A percentile compares a stretch with the other conserved stretches of the same genome.
phyloP scores from a whole-genome alignment of 345 rosid species.

The Gossypium ekmanianum region DNA sequence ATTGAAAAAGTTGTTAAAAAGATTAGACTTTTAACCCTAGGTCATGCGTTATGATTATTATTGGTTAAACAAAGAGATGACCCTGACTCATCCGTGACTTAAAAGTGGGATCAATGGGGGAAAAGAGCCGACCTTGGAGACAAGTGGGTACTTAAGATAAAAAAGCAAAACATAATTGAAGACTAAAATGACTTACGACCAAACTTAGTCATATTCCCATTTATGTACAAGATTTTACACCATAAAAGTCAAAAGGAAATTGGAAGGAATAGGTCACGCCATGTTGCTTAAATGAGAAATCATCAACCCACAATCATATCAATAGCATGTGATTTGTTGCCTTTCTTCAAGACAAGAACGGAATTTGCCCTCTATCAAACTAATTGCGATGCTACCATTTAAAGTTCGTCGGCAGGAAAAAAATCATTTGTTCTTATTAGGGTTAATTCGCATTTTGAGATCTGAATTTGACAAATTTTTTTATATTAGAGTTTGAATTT shows the following conservation, averaged over 20 bases:
- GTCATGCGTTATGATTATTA: slow-evolving; percentile 1
- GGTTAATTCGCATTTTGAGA: too few species aligned
- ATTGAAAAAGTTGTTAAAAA: neutral
- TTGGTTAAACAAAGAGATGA: neutral
- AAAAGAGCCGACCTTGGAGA: slow-evolving; percentile 4
- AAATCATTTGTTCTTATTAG: too few species aligned
- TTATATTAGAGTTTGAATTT: too few species aligned
- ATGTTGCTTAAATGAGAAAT: slow-evolving; percentile 9
- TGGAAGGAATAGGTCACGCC: neutral
- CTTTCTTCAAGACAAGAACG: slow-evolving; percentile 18
- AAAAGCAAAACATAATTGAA: slow-evolving; percentile 21
- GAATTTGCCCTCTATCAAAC: slow-evolving; percentile 10
- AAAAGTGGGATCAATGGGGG: neutral
- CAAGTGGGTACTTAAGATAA: neutral
- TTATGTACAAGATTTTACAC: neutral
- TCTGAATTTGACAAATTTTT: too few species aligned
- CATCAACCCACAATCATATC: slow-evolving; percentile 6
- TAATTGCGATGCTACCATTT: neutral
- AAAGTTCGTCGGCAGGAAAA: neutral
- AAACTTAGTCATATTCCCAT: slow-evolving; percentile 14
- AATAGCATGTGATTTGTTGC: slow-evolving; percentile 18
- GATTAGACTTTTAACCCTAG: slow-evolving; percentile 7
- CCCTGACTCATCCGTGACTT: slow-evolving; percentile 7
- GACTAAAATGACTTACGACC: slow-evolving; percentile 10
- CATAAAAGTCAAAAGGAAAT: slow-evolving; percentile 17